These are phyloP conservation scores for Wickerhamiella brachini DNA, from an alignment of 805 yeast genomes.

Conservation along the genomic window DNA sequence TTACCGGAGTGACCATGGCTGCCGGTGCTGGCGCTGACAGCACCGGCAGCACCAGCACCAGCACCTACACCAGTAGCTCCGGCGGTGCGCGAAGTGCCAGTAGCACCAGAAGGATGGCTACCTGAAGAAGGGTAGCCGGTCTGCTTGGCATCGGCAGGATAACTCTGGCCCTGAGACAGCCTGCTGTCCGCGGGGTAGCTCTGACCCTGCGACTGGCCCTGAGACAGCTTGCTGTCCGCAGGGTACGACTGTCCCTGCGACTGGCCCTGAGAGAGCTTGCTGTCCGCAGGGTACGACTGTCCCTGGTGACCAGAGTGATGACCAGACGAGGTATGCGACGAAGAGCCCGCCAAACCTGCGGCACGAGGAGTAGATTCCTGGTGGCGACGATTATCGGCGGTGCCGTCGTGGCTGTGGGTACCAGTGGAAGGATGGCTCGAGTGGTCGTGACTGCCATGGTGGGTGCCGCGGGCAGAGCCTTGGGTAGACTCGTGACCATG, in stretches of 20 bases:
- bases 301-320: neutral
- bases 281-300: neutral
- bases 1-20: neutral
- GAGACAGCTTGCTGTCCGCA: neutral
- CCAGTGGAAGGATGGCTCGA: neutral
- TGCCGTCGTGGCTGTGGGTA: too few species aligned
- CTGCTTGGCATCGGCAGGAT: neutral
- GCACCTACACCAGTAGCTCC: neutral
- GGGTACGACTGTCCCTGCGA: neutral
- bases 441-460: neutral
- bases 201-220: neutral
- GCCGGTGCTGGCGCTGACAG: too few species aligned
- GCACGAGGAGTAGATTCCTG: neutral
- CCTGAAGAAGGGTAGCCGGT: too few species aligned
- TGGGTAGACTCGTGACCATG: neutral
- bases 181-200: neutral
- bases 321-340: neutral
- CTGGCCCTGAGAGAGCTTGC: neutral
- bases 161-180: neutral
- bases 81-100: neutral
- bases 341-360: neutral
- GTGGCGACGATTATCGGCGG: neutral
- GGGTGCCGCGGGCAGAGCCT: neutral
- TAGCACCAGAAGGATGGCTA: neutral
- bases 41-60: neutral